Evolutionary conservation across 2,329 filamentous ascomycete genomes (phyloP), one percentile per base, ranked within the genome.

Genomic region (Pezicula radicicola): DNA sequence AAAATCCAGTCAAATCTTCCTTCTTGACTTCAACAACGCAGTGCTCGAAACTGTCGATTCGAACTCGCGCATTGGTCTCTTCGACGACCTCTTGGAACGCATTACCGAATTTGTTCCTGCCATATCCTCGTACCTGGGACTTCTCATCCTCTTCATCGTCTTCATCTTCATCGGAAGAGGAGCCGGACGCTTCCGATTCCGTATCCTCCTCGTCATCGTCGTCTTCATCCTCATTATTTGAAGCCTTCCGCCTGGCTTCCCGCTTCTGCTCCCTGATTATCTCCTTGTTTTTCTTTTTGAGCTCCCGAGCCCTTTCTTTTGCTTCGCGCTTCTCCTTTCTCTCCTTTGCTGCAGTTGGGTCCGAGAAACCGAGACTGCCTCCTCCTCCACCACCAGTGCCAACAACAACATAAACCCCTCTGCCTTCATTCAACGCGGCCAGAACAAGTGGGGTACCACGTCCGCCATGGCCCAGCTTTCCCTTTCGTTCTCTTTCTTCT

Each of bases 11-110:
- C 27, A 99, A 73, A 70, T 97, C 94, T 67, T 97, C 94, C 75
- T 96, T 97, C 72, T 87, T 87, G n/a, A 99, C 93, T 69, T 99
- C 94, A 44, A 97, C 92, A 7, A 97, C 94, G 64, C 91, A 96
- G 68, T 96, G 90, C 71, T 99, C 94, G 65, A 99, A 99, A 69
- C 89, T 95, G 71, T 99, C 94, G 66, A 97, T 95, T 54, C 91
- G 78, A 18, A 97, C 91, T 15, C 92, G 75, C 0, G 93, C 90
- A 53, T 87, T 94, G 15, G 93, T 97, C 75, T 97, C 91, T 48
- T 87, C 83, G 2, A 96, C 89, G 1, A 97, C 94, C 65, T 96
- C 91, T 68, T 97, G 91, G 69, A 99, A 99, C 3, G 94, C 93
- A 63, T 87, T 91, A 7, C 94, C 94, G 65, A 99, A 99, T 46